These are phyloP conservation scores for Naegleria gruberi DNA, from an alignment of 208 protist genomes.

Conservation along the genomic window DNA sequence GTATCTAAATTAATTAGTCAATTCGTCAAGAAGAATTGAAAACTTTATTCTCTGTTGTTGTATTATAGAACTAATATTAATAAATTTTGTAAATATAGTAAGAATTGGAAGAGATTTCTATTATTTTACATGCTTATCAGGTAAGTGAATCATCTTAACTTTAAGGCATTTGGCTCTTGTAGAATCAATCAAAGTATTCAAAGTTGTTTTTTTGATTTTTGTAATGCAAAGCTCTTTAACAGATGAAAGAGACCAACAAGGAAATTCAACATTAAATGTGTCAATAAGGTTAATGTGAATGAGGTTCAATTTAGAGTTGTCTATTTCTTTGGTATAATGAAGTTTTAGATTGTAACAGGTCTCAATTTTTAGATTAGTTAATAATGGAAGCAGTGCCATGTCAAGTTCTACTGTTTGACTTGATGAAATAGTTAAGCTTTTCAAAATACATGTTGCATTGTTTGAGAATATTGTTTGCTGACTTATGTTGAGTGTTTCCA, in stretches of 20 bases:
- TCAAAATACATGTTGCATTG: background rate
- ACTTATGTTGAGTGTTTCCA: background rate
- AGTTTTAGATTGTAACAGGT: background rate
- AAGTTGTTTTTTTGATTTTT: background rate
- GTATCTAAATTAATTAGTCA: background rate
- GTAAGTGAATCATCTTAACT: background rate
- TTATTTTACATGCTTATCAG: background rate
- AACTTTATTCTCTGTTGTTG: background rate
- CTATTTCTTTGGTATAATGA: background rate
- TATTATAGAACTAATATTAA: background rate
- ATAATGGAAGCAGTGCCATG: background rate
- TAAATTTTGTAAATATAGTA: background rate
- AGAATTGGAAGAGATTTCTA: background rate
- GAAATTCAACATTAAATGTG: background rate
- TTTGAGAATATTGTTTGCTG: background rate
- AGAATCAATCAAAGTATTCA: background rate
- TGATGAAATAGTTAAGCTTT: background rate
- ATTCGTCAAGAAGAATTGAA: background rate
- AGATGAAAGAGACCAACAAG: background rate
- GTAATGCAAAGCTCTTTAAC: background rate
- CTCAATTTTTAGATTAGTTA: background rate
- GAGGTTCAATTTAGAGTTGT: background rate
- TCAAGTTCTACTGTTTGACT: background rate
- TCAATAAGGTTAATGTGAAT: background rate
- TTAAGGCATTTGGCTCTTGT: background rate